These are phyloP conservation scores for Acacia melanoxylon DNA, from an alignment of 306 rosid genomes.

Conservation along the genomic window DNA sequence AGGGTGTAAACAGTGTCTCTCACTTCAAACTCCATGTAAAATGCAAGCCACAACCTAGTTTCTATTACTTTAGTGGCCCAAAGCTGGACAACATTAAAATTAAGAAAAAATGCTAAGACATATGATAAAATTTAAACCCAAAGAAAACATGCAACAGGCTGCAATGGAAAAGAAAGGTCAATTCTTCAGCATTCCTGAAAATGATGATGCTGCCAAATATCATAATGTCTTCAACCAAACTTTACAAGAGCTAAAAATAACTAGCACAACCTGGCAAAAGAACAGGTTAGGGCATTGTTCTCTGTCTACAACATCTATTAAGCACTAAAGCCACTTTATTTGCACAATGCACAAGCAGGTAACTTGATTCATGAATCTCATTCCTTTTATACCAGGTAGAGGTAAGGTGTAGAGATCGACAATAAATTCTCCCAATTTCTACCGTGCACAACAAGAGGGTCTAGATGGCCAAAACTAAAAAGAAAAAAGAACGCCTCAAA, in stretches of 20 bases:
- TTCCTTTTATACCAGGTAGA: neutral
- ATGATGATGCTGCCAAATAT: neutral
- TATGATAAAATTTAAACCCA: neutral
- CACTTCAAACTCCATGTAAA: neutral
- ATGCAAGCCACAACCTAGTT: neutral
- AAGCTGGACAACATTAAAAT: constrained; percentile 3
- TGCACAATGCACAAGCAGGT: neutral
- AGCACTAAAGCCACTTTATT: neutral
- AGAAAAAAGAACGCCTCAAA: neutral
- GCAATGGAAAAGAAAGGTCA: constrained; percentile 1
- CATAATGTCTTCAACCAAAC: neutral
- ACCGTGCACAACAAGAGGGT: neutral
- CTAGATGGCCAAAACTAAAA: neutral
- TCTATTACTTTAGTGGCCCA: neutral
- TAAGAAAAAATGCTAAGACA: neutral
- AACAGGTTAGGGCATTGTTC: neutral
- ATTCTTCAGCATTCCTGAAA: constrained; percentile 10
- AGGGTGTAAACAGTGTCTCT: neutral
- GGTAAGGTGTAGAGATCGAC: neutral
- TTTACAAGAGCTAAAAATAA: neutral
- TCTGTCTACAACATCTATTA: constrained; percentile 18
- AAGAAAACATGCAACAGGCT: constrained; percentile 5
- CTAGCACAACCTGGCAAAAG: neutral
- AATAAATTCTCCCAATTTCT: neutral
- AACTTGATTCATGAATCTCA: neutral